phyloP scores from a whole-genome alignment of 306 rosid genomes.

The Lathyrus aphaca region DNA sequence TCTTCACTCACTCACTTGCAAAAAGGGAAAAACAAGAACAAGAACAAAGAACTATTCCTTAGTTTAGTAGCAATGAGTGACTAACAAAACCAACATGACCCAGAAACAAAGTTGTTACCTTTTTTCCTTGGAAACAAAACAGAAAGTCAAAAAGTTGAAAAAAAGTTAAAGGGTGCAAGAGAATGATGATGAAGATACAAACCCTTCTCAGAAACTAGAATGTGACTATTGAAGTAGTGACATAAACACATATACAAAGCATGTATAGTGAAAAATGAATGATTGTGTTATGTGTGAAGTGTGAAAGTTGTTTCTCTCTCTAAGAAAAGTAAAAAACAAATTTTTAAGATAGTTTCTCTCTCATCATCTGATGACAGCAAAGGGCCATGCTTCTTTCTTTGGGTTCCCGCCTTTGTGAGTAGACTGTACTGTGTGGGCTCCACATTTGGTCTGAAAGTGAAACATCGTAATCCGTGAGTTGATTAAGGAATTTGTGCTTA shows the following conservation, averaged over 20 bases:
- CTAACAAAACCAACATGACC: slow-evolving; percentile 39
- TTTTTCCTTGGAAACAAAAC: slow-evolving; percentile 15
- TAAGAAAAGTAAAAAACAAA: neutral
- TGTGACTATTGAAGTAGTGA: slow-evolving; percentile 28
- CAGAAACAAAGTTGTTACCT: slow-evolving; percentile 36
- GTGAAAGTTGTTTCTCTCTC: slow-evolving; percentile 30
- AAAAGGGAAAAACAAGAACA: slow-evolving; percentile 14
- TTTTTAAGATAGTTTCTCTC: slow-evolving; percentile 29
- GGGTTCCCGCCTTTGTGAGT: slow-evolving; percentile 80
- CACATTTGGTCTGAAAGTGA: slow-evolving; percentile 63
- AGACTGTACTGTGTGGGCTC: slow-evolving; percentile 59
- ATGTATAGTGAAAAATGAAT: slow-evolving; percentile 23
- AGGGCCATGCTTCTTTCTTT: slow-evolving; percentile 38
- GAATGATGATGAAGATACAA: slow-evolving; percentile 1
- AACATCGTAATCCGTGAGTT: slow-evolving; percentile 63
- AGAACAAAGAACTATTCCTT: slow-evolving; percentile 16
- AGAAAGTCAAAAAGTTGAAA: slow-evolving; percentile 33
- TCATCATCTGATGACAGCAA: slow-evolving; percentile 38
- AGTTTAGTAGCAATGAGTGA: slow-evolving; percentile 12
- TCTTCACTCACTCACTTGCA: slow-evolving; percentile 39
- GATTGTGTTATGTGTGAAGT: slow-evolving; percentile 4
- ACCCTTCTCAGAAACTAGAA: slow-evolving; percentile 41
- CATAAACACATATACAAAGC: slow-evolving; percentile 1
- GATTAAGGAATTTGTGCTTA: neutral
- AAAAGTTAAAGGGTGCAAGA: slow-evolving; percentile 26